Evolutionary conservation across 345 rosid genomes (phyloP), one percentile per base, ranked within the genome.

Genomic region (Lepidium africanum): DNA sequence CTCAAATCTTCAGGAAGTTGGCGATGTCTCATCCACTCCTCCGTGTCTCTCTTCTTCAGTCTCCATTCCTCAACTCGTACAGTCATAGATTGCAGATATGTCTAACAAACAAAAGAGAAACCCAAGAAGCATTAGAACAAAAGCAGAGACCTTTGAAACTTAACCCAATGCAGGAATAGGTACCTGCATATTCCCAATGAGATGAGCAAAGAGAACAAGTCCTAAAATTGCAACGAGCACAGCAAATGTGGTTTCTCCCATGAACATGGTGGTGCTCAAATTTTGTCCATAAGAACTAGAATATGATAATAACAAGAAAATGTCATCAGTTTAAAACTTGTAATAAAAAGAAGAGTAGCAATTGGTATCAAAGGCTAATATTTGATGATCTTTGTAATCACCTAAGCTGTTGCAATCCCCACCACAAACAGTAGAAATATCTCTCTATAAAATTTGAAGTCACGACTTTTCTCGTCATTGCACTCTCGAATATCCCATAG

Each of bases 171-270:
- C 7, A 62, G 5, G 69, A 36, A 53, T 2, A n/a, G 58, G 39
- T 88, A 88, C 98, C 91, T 91, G 96, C 96, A 93, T 91, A 80
- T 93, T 93, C 68, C 96, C 97, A 65, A 93, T 93, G 83, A 91
- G 82, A 79, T 90, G 95, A 7, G 97, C 89, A 70, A 88, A 93
- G 49, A 91, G 81, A 65, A 93, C 88, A 63, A 91, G 97, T 76
- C 96, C 97, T 75, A 87, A 61, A 67, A 87, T 87, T 16, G 92
- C 83, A 70, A 91, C 86, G 35, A 91, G 88, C 55, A 91, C 87
- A 38, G 98, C 89, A 78, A 93, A 87, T 41, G 87, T 62, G 4
- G 96, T 93, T 85, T 93, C 97, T 61, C 92, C 95, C 36, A 91
- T 87, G 77, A 72, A 88, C 7, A 85, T 83, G 79, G 86, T 93